Base-by-base conservation (phyloP, 2,329 filamentous ascomycete genomes). In the Cryoendolithus antarcticus region DNA sequence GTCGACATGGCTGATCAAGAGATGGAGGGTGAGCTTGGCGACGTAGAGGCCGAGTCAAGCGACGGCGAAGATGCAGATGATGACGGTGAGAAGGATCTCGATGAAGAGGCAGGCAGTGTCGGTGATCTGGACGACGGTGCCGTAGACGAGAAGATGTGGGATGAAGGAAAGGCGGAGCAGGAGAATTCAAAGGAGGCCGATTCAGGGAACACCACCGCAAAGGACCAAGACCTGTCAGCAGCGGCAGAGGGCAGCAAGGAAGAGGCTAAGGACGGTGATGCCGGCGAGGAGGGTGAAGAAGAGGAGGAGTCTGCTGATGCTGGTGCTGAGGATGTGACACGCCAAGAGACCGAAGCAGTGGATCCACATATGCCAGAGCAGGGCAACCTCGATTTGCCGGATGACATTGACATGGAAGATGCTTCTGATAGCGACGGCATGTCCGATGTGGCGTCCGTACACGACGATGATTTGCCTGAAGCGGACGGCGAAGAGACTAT, bases 91-190 rank as follows among this genome's bases (percentile, higher is more conserved):
- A 72, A 73, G 1, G 75, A 75, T 15, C 74, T 76, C 11, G 73
- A 76, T 27, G 72, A 82, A 19, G 73, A 78, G 27, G 67, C 80
- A n/a, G 80, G 85, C 7, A 64, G 67, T 37, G 80, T 93, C 57
- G 91, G 88, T 1, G 82, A 86, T 52, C 86, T 96, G 7, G 85
- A 95, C 62, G 39, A 37, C 31, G 35, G 35, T 24, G 39, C 89
- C 12, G 82, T 96, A 1, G 93, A 98, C 57, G 93, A 98, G 65
- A 98, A 96, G 69, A 86, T 96, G 74, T 98, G 91, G 91, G 88
- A 98, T 61, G 88, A 86, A 30, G 78, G 65, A 30, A 80, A 85
- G 33, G 71, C 80, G 35, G 73, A 88, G 33, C 77, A 88, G 35
- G 78, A 89, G 35, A 91, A 91, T 49, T 82, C 95, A 33, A 82